Evolutionary conservation across 495 filamentous ascomycete genomes (phyloP).

Genomic region (Xylona heveae): DNA sequence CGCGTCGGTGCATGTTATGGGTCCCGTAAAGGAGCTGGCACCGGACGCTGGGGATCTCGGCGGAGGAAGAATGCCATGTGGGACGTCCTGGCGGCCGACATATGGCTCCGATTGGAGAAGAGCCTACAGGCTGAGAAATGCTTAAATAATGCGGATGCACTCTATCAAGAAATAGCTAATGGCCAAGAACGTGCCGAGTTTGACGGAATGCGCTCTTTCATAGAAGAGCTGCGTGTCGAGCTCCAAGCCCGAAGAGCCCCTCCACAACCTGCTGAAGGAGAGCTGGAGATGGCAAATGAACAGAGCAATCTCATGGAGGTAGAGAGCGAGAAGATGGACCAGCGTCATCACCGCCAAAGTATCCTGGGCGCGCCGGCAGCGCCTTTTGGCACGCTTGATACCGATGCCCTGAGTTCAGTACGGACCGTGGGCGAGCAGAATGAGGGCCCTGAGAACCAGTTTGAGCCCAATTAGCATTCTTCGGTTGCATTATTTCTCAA

Average conservation of each 20-base stretch:
- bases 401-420: slow-evolving; percentile 25
- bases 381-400: slow-evolving; percentile 19
- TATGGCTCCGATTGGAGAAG: slow-evolving; percentile 56
- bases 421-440: slow-evolving; percentile 19
- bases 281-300: too few species aligned
- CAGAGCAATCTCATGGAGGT: slow-evolving; percentile 26
- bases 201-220: slow-evolving; percentile 34
- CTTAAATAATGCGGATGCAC: slow-evolving; percentile 43
- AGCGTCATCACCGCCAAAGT: slow-evolving; percentile 19
- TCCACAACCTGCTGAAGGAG: too few species aligned
- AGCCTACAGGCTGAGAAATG: slow-evolving; percentile 46
- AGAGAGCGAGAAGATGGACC: slow-evolving; percentile 32
- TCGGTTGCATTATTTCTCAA: too few species aligned
- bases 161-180: slow-evolving; percentile 41
- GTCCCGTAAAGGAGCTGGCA: slow-evolving; percentile 39
- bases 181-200: slow-evolving; percentile 23
- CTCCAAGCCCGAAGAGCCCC: too few species aligned
- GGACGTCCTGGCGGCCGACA: slow-evolving; percentile 62
- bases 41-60: slow-evolving; percentile 43
- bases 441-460: too few species aligned
- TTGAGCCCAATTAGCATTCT: too few species aligned
- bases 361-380: slow-evolving; percentile 16
- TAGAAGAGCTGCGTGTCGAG: slow-evolving; percentile 36
- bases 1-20: slow-evolving; percentile 68
- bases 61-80: slow-evolving; percentile 75